These are phyloP conservation scores for Globisporangium okanoganense DNA, from an alignment of 352 stramenopile genomes.

Conservation along the genomic window DNA sequence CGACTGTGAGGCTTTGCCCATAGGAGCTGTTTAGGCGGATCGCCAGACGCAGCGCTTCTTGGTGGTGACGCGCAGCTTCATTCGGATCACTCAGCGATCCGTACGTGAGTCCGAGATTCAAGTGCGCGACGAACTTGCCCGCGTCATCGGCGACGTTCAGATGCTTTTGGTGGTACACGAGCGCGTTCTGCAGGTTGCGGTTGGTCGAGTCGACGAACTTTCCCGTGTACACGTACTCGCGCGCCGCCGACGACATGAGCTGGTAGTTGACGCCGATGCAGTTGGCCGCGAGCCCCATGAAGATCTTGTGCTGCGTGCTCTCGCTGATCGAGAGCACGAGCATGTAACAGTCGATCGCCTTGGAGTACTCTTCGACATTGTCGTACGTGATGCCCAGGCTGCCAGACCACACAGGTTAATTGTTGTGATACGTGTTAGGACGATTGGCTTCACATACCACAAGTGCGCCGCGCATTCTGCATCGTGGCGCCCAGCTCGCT, in stretches of 20 bases:
- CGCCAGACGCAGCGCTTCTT: slow-evolving; percentile 81
- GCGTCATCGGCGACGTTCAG: slow-evolving; percentile 75
- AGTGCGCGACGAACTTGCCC: slow-evolving; percentile 82
- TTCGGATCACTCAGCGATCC: slow-evolving; percentile 61
- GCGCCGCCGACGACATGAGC: slow-evolving; percentile 51
- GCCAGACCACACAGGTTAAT: background rate
- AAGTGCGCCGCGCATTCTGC: slow-evolving; percentile 82
- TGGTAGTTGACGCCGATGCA: slow-evolving; percentile 90
- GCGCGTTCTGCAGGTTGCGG: slow-evolving; percentile 38
- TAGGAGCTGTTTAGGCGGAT: slow-evolving; percentile 85
- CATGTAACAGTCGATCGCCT: slow-evolving; percentile 83
- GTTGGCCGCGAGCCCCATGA: slow-evolving; percentile 76
- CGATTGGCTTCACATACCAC: slow-evolving; percentile 32
- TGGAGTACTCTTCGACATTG: slow-evolving; percentile 81
- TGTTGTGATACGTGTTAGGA: background rate
- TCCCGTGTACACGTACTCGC: slow-evolving; percentile 71
- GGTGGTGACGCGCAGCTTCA: slow-evolving; percentile 77
- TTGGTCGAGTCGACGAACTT: slow-evolving; percentile 59
- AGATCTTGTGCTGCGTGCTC: slow-evolving; percentile 71
- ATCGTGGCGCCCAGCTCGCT: slow-evolving; percentile 75
- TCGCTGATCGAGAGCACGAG: slow-evolving; percentile 84
- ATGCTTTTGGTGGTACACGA: slow-evolving; percentile 76
- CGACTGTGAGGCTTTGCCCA: slow-evolving; percentile 82
- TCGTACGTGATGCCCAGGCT: slow-evolving; percentile 84
- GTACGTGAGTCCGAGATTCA: slow-evolving; percentile 83